Conservation (phyloP, 257 asterid genomes). For the Ehretia macrophylla region DNA sequence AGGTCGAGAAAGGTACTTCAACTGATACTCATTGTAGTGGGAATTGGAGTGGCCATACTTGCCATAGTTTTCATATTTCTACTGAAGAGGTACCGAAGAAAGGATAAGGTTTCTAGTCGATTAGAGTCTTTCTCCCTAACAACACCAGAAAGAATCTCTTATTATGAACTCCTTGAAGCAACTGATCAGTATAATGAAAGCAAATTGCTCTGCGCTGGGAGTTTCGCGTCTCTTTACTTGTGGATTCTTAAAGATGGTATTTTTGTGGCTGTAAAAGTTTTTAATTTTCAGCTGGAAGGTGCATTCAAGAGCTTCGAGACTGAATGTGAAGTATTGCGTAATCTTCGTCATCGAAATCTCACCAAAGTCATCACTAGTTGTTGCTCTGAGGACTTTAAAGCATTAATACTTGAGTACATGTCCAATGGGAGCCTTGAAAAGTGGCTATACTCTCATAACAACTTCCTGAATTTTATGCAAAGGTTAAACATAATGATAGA, state of each 20-base stretch:
- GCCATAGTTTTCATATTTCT: background rate
- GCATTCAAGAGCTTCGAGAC: background rate
- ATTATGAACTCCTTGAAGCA: constrained; percentile 12
- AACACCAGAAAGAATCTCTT: constrained; percentile 5
- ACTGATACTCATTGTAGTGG: background rate
- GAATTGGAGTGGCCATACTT: background rate
- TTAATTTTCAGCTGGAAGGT: background rate
- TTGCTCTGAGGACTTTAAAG: background rate
- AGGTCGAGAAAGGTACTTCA: background rate
- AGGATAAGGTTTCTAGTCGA: background rate
- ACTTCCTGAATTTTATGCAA: background rate
- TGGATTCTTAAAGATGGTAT: background rate
- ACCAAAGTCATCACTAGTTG: background rate
- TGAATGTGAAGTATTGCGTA: background rate
- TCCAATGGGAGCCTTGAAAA: background rate
- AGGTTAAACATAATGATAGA: background rate
- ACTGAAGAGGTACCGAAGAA: background rate
- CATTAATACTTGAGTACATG: background rate
- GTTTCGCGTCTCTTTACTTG: background rate
- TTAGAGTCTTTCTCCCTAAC: background rate
- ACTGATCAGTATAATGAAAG: background rate
- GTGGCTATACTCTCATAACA: background rate
- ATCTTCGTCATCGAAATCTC: background rate
- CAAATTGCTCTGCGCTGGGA: background rate
- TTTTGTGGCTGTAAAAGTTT: background rate